Base-by-base conservation (phyloP, 2,329 filamentous ascomycete species). In the Akanthomyces muscarius region DNA sequence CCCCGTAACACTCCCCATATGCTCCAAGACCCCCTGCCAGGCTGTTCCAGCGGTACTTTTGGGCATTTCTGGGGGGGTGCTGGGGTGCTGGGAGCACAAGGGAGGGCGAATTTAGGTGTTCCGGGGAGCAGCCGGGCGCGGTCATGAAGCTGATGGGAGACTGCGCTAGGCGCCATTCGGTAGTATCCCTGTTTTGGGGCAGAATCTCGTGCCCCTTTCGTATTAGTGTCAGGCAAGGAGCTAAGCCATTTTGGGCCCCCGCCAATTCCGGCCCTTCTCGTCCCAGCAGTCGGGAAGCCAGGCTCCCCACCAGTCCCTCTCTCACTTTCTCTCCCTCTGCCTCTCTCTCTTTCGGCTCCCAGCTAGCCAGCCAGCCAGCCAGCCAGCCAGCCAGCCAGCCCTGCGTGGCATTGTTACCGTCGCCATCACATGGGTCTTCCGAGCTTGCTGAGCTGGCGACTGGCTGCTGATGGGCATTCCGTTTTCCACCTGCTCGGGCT, bases 281-380 rank as follows among this genome's bases (percentile, higher is more conserved):
- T 58, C 56, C 45, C 56, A 59, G 56, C 14, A 56, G 53, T 30
- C 10, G 25, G 53, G 53, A 55, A 55, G 2, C 44, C 56, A 28
- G 56, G 18, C 23, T 8, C 44, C 47, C 47, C 42, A 45, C 42
- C 42, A 10, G n/a, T 21, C 18, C 18, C 18, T 21, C 18, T 45
- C 42, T 68, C 69, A 70, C 69, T 67, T 68, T 66, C 28, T 70
- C 65, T 62, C 68, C 56, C 41, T 18, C 28, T 54, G 21, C 21
- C 60, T 14, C 57, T 63, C 57, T 61, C 63, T 63, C 51, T 21
- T 62, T 65, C 54, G 52, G 64, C 65, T 21, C 50, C 18, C 50
- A 51, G 52, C 51, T 33, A 41, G 51, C 14, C 33, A 36, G 33
- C 33, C 33, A 36, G 33, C 59, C 64, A 58, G 65, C 59, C 65